Conservation (phyloP, 2,329 filamentous ascomycete species). For the Epichloe amarillans region DNA sequence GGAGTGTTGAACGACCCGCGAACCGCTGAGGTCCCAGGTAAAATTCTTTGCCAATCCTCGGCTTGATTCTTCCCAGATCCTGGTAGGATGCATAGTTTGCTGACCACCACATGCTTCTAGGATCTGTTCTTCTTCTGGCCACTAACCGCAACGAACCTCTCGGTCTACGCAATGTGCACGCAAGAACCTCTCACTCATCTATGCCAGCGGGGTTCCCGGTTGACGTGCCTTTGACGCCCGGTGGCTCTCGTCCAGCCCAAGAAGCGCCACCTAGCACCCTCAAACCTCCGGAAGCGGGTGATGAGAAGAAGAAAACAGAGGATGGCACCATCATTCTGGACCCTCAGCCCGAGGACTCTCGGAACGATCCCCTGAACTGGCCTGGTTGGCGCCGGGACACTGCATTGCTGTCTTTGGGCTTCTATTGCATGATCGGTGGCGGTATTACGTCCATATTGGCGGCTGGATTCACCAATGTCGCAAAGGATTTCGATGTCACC, state of each 20-base stretch:
- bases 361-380: constrained; percentile 92
- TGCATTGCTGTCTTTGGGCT: constrained; percentile 69
- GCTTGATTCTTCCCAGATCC: too few species aligned
- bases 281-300: constrained; percentile 11
- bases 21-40: constrained; percentile 7
- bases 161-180: constrained; percentile 6
- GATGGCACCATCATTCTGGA: constrained; percentile 80
- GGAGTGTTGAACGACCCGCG: constrained; percentile 7
- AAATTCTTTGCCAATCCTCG: neutral
- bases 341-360: constrained; percentile 81
- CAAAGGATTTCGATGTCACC: constrained; percentile 48
- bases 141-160: constrained; percentile 9
- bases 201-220: constrained; percentile 33
- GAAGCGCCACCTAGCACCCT: constrained; percentile 2
- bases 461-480: constrained; percentile 76
- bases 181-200: constrained; percentile 27
- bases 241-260: constrained; percentile 10
- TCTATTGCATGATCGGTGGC: constrained; percentile 87
- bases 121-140: constrained; percentile 9
- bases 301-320: constrained; percentile 58
- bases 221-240: constrained; percentile 19
- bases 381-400: constrained; percentile 65
- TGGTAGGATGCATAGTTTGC: too few species aligned
- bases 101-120: neutral
- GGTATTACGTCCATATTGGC: constrained; percentile 86